Conservation (phyloP, 2,329 filamentous ascomycete genomes). For the Sclerotinia spermophila region DNA sequence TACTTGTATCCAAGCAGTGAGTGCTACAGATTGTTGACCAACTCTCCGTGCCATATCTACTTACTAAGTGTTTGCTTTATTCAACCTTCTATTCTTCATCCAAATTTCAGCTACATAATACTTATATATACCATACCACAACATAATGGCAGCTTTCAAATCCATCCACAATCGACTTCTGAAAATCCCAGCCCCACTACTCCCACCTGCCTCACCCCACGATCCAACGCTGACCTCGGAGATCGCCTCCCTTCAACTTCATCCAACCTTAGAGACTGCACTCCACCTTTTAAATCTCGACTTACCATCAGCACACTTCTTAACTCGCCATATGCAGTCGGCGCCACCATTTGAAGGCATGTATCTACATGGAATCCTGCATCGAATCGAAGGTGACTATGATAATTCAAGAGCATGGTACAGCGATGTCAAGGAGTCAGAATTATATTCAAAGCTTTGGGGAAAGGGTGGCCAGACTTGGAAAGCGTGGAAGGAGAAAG, state of each 20-base stretch:
- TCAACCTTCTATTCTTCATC: neutral
- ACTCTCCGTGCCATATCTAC: too few relatives aligned
- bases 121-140: neutral
- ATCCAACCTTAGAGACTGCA: conserved; percentile 48
- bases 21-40: neutral
- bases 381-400: conserved; percentile 49
- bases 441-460: conserved; percentile 39
- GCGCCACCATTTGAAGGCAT: conserved; percentile 48
- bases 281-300: conserved; percentile 51
- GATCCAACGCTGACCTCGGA: conserved; percentile 25
- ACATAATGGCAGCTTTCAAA: conserved; percentile 10
- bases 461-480: conserved; percentile 21
- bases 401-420: conserved; percentile 49
- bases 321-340: conserved; percentile 50
- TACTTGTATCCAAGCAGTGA: too few relatives aligned
- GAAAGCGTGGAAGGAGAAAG: conserved; percentile 12
- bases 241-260: conserved; percentile 39
- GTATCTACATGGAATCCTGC: conserved; percentile 49
- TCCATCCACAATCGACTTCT: conserved; percentile 10
- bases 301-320: conserved; percentile 49
- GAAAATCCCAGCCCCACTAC: conserved; percentile 27
- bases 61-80: neutral
- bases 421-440: conserved; percentile 41
- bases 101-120: neutral
- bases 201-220: conserved; percentile 28